These are phyloP conservation scores for Paracoccidioides lutzii DNA, from an alignment of 2,329 filamentous ascomycete genomes.

Conservation along the genomic window DNA sequence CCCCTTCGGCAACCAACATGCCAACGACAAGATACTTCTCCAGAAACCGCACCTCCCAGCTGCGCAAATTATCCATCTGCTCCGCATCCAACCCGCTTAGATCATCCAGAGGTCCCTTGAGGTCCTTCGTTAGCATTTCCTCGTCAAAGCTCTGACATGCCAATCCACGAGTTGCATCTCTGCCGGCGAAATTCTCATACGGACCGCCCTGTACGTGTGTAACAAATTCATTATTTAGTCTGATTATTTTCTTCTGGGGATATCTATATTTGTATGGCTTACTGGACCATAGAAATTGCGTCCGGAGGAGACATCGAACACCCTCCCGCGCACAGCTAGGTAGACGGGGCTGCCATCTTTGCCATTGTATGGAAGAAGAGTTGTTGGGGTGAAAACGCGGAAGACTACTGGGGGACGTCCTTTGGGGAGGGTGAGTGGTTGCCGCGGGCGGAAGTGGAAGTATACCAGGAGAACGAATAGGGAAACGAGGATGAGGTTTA, in stretches of 20 bases:
- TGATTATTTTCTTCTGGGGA: neutral
- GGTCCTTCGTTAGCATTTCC: slow-evolving; percentile 85
- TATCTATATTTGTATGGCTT: slow-evolving; percentile 6
- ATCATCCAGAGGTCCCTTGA: slow-evolving; percentile 69
- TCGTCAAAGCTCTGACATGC: slow-evolving; percentile 88
- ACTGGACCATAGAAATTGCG: slow-evolving; percentile 86
- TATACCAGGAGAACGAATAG: slow-evolving; percentile 46
- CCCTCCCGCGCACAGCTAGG: slow-evolving; percentile 76
- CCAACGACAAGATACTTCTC: slow-evolving; percentile 96
- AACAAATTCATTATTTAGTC: neutral
- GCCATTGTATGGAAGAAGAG: slow-evolving; percentile 79
- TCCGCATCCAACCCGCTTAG: slow-evolving; percentile 59
- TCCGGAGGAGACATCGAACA: slow-evolving; percentile 81
- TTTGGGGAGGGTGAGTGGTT: slow-evolving; percentile 39
- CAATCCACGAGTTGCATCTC: slow-evolving; percentile 77
- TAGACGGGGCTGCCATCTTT: slow-evolving; percentile 61
- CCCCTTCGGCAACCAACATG: slow-evolving; percentile 56
- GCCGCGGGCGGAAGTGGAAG: slow-evolving; percentile 44
- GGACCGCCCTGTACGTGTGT: slow-evolving; percentile 52
- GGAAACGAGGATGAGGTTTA: slow-evolving; percentile 49
- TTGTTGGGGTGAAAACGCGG: slow-evolving; percentile 69
- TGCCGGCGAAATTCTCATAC: slow-evolving; percentile 90
- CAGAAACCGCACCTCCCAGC: slow-evolving; percentile 86
- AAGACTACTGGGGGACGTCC: slow-evolving; percentile 61
- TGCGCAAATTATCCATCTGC: slow-evolving; percentile 68